Evolutionary conservation across 192 early-diverging fungal genomes (phyloP), one percentile per base, ranked within the genome.

Genomic region (Coemansia furcata): DNA sequence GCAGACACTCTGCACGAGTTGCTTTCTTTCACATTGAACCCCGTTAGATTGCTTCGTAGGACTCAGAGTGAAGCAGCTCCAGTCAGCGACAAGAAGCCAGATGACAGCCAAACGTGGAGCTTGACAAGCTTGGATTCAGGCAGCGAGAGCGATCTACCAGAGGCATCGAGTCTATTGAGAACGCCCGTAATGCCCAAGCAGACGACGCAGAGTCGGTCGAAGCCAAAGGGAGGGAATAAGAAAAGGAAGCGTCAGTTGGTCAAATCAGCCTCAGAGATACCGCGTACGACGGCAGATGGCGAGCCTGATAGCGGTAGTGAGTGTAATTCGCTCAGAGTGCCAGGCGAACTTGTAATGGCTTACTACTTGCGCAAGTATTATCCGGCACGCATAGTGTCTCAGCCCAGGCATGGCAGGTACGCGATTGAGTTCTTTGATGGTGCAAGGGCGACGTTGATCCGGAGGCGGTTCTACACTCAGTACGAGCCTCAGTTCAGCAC

Each of bases 61-160:
- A 68, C 74, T 29, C 74, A 71, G 36, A 77, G 74, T 46, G 74
- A 60, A 4, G 60, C 21, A 21, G 29, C 63, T 1, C 74, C 68
- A 1, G 47, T 33, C 32, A n/a, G 21, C 30, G n/a, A 57, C 36
- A 19, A 3, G 35, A 10, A 19, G 12, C 32, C 17, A n/a, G 40
- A 67, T 37, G 40, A 36, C 35, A 39, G 21, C 65, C 21, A 21
- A 7, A 33, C 33, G 40, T 26, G 50, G 50, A 66, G 52, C 37
- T 26, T 57, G 30, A 66, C 37, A 4, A 30, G 52, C 38, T 10
- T 62, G 26, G 65, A 65, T 40, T 68, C 61, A 14, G 73, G 62
- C 17, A 82, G 79, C 63, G 79, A 82, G 19, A 73, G 79, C 55
- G 79, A 82, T 23, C 63, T 82, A 17, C 79, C 79, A 1, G 79